Evolutionary conservation across 805 yeast genomes (phyloP), one percentile per base, ranked within the genome.

Genomic region (Brettanomyces anomalus): DNA sequence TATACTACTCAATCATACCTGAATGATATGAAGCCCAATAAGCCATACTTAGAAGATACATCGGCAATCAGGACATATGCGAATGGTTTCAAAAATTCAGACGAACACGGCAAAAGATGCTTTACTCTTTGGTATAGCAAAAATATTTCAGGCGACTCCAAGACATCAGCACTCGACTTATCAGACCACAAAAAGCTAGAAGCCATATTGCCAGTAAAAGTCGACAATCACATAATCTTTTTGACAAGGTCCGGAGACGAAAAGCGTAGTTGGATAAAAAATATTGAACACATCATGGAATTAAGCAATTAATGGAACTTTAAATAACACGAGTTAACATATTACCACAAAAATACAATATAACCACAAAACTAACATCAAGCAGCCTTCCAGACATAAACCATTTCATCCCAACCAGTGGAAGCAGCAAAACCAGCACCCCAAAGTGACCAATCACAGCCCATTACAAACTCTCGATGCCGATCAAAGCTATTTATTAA

Each of bases 361-460:
- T 33, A 24, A 24, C 18, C 8, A 39, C 6, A 17, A 7, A 7
- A 7, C 10, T 7, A 24, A 7, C 8, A 7, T 32, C 34, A 32
- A 32, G 18, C 15, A 20, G 85, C 76, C 51, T 84, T 88, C 95
- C 95, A 93, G 6, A 93, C 74, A 57, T 83, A 81, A 5, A 88
- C 81, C 83, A 86, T 87, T 56, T 90, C 95, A 65, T 90, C 98
- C 96, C 96, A 90, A 2, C 96, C 96, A 0, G 89, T 81, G 14
- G 96, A 81, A 8, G 93, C 95, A 15, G 83, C 88, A 88, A 93
- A 89, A 1, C 97, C 97, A 51, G 79, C 81, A 3, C 97, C 98
- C 97, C 97, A 90, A 41, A 93, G 62, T 50, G 95, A 82, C 85
- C 96, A 93, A 65, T 93, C 97, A 49, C 89, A 83, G 15, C 94